These are phyloP conservation scores for Pythium periplocum DNA, from an alignment of 352 stramenopile genomes.

Conservation along the genomic window DNA sequence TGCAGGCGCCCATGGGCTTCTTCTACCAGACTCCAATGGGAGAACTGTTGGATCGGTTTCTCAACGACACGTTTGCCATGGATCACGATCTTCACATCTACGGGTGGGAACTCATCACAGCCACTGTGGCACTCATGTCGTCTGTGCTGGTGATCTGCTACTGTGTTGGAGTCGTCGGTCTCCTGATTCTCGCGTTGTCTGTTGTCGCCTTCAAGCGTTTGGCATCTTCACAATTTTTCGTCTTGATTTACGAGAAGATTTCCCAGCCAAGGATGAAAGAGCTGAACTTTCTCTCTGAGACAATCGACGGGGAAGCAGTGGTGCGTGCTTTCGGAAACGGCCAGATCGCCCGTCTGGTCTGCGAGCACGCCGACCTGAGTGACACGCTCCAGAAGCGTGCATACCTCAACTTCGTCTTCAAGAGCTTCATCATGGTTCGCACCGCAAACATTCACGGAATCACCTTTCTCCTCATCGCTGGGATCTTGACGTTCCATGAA, in stretches of 20 bases:
- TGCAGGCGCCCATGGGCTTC: conserved; percentile 4
- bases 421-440: background rate
- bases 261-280: background rate
- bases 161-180: background rate
- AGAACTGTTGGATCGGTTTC: conserved; percentile 84
- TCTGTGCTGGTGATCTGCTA: background rate
- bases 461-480: background rate
- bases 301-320: background rate
- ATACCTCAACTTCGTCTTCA: background rate
- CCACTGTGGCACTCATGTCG: no score
- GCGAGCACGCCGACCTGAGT: background rate
- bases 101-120: no score
- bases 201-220: background rate
- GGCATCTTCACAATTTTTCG: background rate
- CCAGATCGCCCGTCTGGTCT: background rate
- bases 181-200: background rate
- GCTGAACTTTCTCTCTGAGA: background rate
- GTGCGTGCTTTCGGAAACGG: background rate
- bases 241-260: background rate
- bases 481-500: background rate
- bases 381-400: background rate
- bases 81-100: no score
- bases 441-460: background rate
- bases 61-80: conserved; percentile 40
- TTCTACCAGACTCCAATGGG: conserved; percentile 88